Conservation (phyloP, 768 basidiomycete genomes). For the Hortiboletus campestris region DNA sequence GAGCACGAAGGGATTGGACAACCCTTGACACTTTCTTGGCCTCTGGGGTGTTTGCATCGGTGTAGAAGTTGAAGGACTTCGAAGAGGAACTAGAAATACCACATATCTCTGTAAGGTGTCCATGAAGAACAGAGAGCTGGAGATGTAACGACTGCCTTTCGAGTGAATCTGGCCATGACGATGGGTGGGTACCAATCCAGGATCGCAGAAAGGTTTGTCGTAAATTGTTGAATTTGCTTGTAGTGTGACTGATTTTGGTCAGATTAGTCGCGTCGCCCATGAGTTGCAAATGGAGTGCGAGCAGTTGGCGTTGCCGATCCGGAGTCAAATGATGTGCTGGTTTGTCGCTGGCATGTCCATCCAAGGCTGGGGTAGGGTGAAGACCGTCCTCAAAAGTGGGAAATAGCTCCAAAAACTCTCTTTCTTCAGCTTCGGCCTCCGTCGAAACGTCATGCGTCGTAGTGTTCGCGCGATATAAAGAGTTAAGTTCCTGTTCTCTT, state of each 20-base stretch:
- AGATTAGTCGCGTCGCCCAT: constrained; percentile 20
- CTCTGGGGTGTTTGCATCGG: constrained; percentile 72
- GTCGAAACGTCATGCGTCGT: constrained; percentile 51
- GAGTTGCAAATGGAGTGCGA: constrained; percentile 48
- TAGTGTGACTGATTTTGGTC: not conserved
- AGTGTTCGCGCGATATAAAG: constrained; percentile 71
- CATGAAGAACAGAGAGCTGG: constrained; percentile 50
- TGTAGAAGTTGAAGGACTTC: constrained; percentile 70
- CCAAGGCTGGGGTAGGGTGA: constrained; percentile 19
- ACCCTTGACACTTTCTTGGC: constrained; percentile 56
- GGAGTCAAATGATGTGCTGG: constrained; percentile 29
- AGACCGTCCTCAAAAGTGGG: constrained; percentile 74
- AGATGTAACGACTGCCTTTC: constrained; percentile 52
- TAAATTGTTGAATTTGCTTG: constrained; percentile 31
- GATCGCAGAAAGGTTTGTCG: constrained; percentile 35
- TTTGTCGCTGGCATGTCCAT: not conserved
- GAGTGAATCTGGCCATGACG: constrained; percentile 40
- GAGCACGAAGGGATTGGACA: constrained; percentile 48
- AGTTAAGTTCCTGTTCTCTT: constrained; percentile 58
- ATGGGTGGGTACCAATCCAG: constrained; percentile 31
- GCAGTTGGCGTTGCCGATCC: constrained; percentile 35
- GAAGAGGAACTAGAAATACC: constrained; percentile 14
- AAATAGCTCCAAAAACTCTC: constrained; percentile 82
- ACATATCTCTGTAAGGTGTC: constrained; percentile 36
- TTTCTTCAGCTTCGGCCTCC: constrained; percentile 77